These are phyloP conservation scores for Entomortierella parvispora DNA, from an alignment of 192 early-diverging fungal genomes.

Conservation along the genomic window DNA sequence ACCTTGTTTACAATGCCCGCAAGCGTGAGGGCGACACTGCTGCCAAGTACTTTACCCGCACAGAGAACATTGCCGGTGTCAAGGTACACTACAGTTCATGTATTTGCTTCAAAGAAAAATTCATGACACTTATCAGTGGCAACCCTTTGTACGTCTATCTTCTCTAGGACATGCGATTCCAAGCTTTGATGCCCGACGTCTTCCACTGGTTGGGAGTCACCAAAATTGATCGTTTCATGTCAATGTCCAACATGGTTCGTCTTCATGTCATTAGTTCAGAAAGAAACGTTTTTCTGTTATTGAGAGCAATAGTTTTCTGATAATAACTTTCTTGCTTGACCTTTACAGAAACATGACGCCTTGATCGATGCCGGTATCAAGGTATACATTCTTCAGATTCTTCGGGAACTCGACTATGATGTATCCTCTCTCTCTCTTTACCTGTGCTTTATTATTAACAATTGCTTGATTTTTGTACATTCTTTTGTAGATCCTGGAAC, in stretches of 20 bases:
- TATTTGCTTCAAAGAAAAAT: no score
- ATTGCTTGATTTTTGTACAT: neutral
- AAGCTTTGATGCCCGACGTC: conserved; percentile 96
- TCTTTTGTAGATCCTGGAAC: conserved; percentile 77
- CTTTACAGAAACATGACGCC: conserved; percentile 97
- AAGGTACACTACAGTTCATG: no score
- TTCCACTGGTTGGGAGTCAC: conserved; percentile 95
- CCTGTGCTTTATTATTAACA: no score
- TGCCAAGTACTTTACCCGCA: conserved; percentile 88
- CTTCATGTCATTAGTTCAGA: no score
- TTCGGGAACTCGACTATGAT: neutral
- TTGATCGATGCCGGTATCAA: conserved; percentile 80
- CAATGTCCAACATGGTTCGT: conserved; percentile 62
- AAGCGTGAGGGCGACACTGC: conserved; percentile 92
- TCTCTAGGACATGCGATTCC: conserved; percentile 98
- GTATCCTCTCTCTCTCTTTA: neutral
- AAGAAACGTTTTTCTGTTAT: no score
- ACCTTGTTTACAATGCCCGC: conserved; percentile 94
- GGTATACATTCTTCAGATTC: conserved; percentile 4
- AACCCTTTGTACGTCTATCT: no score
- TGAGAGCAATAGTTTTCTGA: no score
- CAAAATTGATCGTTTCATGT: conserved; percentile 93
- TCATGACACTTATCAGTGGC: conserved; percentile 51
- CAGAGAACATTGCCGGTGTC: conserved; percentile 55
- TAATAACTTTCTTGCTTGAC: no score